Evolutionary conservation across 2,329 filamentous ascomycete genomes (phyloP), one percentile per base, ranked within the genome.

Genomic region (Talaromyces marneffei): DNA sequence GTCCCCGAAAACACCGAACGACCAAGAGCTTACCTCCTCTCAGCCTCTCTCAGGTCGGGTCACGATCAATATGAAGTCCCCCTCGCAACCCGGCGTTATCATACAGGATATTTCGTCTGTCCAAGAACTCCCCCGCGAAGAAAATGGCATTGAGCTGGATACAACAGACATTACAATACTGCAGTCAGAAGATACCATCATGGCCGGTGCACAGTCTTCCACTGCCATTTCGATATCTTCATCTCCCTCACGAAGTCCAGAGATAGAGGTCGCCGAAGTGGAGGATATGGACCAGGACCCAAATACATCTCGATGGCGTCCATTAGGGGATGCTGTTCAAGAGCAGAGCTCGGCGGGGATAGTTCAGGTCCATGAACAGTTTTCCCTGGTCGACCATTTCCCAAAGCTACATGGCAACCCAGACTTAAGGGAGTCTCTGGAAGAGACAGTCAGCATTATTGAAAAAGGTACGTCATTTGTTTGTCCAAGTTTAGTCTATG

Each of bases 251-350:
- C 72, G 73, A 46, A 80, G 78, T 58, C 78, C 77, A 10, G 75
- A 79, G 60, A 81, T 81, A 33, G 79, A 82, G 67, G 77, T 80
- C 16, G 77, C 78, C 7, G 78, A 80, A 46, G 68, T 75, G 18
- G 79, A 82, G 68, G 80, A 81, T 61, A 78, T 79, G 66, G 77
- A 79, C 57, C 76, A 80, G 65, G 77, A 80, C 57, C 74, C 76
- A 2, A 75, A 75, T 31, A 72, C 74, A 20, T 77, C 78, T 8
- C 77, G 69, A 63, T 81, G 79, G 79, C 74, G 70, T 61, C 68
- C 71, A 2, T 62, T 78, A 58, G 73, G 68, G 12, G 74, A 74
- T 35, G 71, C 69, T 12, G 56, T 75, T 50, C 71, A 70, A 40
- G 71, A 74, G 10, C 57, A 60, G 33, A 46, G 48, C 46, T 66